Base-by-base conservation (phyloP, 75 land plant genomes). In the Picea sitchensis region DNA sequence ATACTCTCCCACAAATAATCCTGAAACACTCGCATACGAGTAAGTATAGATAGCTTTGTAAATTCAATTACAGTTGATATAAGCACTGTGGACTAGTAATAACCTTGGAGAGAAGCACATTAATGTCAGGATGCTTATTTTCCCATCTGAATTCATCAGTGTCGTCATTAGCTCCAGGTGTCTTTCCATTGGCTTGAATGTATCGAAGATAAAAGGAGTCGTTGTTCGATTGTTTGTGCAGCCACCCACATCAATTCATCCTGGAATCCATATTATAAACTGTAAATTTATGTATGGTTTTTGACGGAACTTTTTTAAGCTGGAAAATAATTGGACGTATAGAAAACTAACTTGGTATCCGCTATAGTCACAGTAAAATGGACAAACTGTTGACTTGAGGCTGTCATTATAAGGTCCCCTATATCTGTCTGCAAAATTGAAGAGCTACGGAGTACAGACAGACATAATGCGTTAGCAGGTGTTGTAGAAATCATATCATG, bases 191-290 rank as follows among this genome's bases (percentile, higher is more conserved):
- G 72, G 81, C 73, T 14, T 87, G 78, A 76, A 92, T 89, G 81
- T 88, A 96, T 4, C 79, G 21, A 74, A 94, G 32, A 41, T 41
- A 41, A 77, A 89, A 94, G 0, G 79, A 68, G 14, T 58, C 67
- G 65, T 89, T 20, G 13, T 61, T 14, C 15, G 92, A 71, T 6
- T 95, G 97, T 75, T 59, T 79, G 78, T 92, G 86, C 69, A 96
- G 64, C 99, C 99, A 92, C 99, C 99, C 99, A 96, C 2, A 94
- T 80, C 54, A 96, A 90, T 80, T 96, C 99, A 83, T 94, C 97
- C 92, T 95, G 83, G 51, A 34, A 9, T 20, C 14, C 76, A 51
- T 15, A 15, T 12, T 51, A 13, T 32, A 32, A 7, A 36, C 30
- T 14, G n/a, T 15, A 13, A 44, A 18, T 30, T 68, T 1, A 23